These are phyloP conservation scores for Paratinospora sagittata DNA, from an alignment of 164 flowering plant species.

Conservation along the genomic window DNA sequence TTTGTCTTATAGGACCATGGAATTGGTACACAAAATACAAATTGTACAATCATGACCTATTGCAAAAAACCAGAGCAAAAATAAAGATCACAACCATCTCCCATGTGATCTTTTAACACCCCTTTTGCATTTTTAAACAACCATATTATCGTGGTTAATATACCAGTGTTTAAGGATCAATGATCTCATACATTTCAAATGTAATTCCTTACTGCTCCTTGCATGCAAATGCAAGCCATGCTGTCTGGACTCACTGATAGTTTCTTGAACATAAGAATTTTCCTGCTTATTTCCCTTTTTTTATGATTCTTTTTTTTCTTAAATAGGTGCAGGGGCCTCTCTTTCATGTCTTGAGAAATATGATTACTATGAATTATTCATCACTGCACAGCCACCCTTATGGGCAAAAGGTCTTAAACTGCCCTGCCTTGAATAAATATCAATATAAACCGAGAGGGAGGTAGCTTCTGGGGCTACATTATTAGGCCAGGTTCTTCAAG, in stretches of 20 bases:
- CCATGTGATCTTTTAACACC: not conserved
- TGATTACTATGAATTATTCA: conserved; percentile 6
- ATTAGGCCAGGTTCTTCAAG: no score
- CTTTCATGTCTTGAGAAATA: conserved; percentile 5
- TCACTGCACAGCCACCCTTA: conserved; percentile 21
- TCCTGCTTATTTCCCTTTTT: not conserved
- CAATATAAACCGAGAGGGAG: not conserved
- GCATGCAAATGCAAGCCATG: no score
- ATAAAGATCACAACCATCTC: not conserved
- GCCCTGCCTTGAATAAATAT: not conserved
- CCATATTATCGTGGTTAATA: no score
- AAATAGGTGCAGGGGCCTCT: conserved; percentile 2
- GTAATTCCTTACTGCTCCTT: no score
- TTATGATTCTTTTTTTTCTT: not conserved
- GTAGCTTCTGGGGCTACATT: no score
- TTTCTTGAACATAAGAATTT: not conserved
- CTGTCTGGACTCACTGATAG: not conserved
- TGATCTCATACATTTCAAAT: no score
- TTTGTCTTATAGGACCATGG: not conserved
- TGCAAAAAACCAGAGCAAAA: no score
- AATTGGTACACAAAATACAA: no score
- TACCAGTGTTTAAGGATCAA: no score
- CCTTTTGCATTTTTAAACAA: no score
- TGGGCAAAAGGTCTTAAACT: conserved; percentile 21
- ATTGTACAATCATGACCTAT: not conserved